Evolutionary conservation across 352 stramenopile genomes (phyloP), one percentile per base, ranked within the genome.

Genomic region (Phytophthora ohioensis): DNA sequence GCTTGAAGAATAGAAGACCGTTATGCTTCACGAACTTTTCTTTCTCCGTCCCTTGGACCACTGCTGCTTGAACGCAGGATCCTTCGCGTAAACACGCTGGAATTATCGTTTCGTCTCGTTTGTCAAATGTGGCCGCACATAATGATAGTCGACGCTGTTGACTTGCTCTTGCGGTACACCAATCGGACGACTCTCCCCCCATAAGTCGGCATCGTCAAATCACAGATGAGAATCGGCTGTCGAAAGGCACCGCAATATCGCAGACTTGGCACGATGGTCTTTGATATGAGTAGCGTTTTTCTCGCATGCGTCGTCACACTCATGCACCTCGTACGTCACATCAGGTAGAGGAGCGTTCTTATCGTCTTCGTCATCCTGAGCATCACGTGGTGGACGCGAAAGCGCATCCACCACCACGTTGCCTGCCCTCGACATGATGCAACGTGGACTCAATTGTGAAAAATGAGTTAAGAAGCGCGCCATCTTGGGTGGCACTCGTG

Each of bases 401-500:
- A 63, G 13, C 15, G 42, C 55, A 41, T 63, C 27, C 10, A 27
- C 42, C 30, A 63, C 43, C 35, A 64, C 43, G 27, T 64, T 64
- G 3, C 11, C n/a, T 64, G 13, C 57, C 65, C 32, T 63, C 38
- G 27, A 59, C 43, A 54, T 73, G 21, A 30, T 67, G 65, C 30
- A 60, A 55, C 3, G 30, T 39, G 48, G 64, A 65, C 17, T 31
- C 47, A 62, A 67, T 15, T 63, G 57, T 9, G 41, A 52, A 39
- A 54, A 66, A 36, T 53, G 59, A 17, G 31, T 67, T 31, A 61
- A 51, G 30, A 63, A 59, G 13, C 57, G 51, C 52, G 42, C 57
- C 52, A 65, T 45, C 51, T 64, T 64, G 7, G 62, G 43, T n/a
- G 53, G 54, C 35, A 58, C 53, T 58, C 13, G 61, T 43, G 38